A percentile compares a stretch with the other conserved stretches of the same genome.
phyloP scores from a whole-genome alignment of 1,284 basidiomycete species.

The Irpex lacteus region DNA sequence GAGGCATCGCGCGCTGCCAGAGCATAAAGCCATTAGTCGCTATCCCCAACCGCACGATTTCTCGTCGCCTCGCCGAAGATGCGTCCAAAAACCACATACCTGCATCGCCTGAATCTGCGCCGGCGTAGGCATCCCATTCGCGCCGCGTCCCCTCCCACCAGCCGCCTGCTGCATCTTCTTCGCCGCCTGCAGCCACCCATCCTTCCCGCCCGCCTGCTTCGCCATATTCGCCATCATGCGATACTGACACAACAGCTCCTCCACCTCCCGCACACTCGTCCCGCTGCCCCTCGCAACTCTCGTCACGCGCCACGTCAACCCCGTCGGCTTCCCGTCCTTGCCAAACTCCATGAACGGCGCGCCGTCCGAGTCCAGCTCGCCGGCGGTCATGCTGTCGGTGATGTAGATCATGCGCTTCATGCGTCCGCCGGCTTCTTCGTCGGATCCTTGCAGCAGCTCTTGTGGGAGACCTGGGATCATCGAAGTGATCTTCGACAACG shows the following conservation, averaged over 20 bases:
- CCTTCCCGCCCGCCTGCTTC: conserved; percentile 95
- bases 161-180: conserved; percentile 88
- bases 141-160: conserved; percentile 81
- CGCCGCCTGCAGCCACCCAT: conserved; percentile 87
- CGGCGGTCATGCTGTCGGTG: conserved; percentile 94
- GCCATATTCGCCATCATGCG: conserved; percentile 98
- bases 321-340: conserved; percentile 81
- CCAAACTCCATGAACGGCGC: conserved; percentile 80
- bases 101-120: conserved; percentile 94
- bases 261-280: conserved; percentile 95
- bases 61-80: neutral
- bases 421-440: conserved; percentile 87
- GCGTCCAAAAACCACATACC: conserved; percentile 53
- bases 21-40: neutral
- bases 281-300: conserved; percentile 93
- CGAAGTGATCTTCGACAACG: conserved; percentile 95
- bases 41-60: conserved; percentile 6
- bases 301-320: conserved; percentile 83
- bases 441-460: conserved; percentile 85
- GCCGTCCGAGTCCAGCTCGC: conserved; percentile 96
- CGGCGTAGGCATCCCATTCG: conserved; percentile 84
- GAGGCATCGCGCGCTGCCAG: conserved; percentile 80
- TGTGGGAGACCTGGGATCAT: conserved; percentile 98
- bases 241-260: conserved; percentile 94
- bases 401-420: conserved; percentile 99